Percentiles rank a stretch among this genome's conserved stretches.
Evolutionary conservation across 768 basidiomycete genomes (phyloP).

Genomic region (Podaxis sp.): DNA sequence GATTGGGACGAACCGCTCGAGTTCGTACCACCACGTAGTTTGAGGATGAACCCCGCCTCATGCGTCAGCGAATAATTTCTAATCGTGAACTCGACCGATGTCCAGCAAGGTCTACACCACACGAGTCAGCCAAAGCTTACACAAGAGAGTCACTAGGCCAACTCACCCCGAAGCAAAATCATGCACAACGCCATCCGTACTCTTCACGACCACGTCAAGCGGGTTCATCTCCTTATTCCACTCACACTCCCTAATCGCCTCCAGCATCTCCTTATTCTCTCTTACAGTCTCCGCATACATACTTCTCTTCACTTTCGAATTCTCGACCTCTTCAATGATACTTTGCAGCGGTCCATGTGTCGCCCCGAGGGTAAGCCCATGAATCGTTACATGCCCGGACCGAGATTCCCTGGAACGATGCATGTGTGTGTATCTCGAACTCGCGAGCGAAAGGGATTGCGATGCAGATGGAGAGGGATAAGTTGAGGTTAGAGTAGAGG

Average conservation of each 20-base stretch:
- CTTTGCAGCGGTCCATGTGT: constrained; percentile 62
- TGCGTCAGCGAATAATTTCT: constrained; percentile 73
- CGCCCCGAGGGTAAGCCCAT: constrained; percentile 65
- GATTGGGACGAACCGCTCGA: constrained; percentile 12
- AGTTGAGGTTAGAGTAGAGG: constrained; percentile 2
- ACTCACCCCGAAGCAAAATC: constrained; percentile 74
- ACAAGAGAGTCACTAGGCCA: constrained; percentile 17
- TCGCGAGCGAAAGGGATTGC: not conserved
- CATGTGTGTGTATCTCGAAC: not conserved
- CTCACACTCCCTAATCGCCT: constrained; percentile 64
- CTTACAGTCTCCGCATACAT: constrained; percentile 91
- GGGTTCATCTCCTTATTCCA: constrained; percentile 85
- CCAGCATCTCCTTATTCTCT: constrained; percentile 64
- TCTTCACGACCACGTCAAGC: constrained; percentile 48
- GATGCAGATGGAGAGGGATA: constrained; percentile 8
- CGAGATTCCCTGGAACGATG: constrained; percentile 36
- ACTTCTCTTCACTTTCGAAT: constrained; percentile 67
- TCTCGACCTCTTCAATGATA: constrained; percentile 57
- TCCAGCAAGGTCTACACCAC: constrained; percentile 49
- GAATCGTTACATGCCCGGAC: constrained; percentile 57
- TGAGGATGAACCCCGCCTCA: constrained; percentile 55
- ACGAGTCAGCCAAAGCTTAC: not conserved
- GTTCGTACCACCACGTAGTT: constrained; percentile 30
- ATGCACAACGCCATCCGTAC: constrained; percentile 44
- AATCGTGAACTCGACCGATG: constrained; percentile 54